Conservation (phyloP, 345 rosid genomes). For the Eutrema japonicum region DNA sequence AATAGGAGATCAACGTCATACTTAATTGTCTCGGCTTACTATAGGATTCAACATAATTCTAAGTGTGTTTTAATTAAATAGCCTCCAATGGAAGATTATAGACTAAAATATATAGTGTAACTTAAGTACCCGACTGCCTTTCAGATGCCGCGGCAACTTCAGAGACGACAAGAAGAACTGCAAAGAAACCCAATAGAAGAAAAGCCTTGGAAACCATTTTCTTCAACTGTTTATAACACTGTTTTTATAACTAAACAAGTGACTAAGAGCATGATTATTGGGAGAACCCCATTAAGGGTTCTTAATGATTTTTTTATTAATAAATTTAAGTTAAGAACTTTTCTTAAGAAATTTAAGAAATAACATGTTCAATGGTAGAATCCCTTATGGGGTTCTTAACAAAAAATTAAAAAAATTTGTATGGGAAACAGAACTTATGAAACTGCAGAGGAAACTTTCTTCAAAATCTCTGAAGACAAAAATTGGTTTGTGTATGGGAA, state of each 20-base stretch:
- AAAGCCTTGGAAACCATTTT: slow-evolving; percentile 41
- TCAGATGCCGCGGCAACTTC: slow-evolving; percentile 28
- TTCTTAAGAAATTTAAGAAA: no score
- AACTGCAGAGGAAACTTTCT: no score
- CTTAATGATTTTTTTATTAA: no score
- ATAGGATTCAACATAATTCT: neutral
- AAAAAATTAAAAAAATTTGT: no score
- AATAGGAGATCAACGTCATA: neutral
- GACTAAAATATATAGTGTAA: neutral
- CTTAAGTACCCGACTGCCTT: slow-evolving; percentile 15
- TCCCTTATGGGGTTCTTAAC: no score
- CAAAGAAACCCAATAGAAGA: slow-evolving; percentile 36
- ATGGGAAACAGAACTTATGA: no score
- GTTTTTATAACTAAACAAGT: neutral
- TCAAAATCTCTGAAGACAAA: no score
- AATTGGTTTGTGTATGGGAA: no score
- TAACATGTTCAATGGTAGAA: no score
- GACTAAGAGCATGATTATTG: neutral
- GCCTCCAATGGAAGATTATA: neutral
- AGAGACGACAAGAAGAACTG: slow-evolving; percentile 30
- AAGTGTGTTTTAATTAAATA: neutral
- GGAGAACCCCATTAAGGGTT: no score
- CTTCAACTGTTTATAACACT: neutral
- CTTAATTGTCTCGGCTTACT: neutral
- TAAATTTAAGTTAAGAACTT: no score